Base-by-base conservation (phyloP, 345 rosid species). In the Noccaea bulbosa region DNA sequence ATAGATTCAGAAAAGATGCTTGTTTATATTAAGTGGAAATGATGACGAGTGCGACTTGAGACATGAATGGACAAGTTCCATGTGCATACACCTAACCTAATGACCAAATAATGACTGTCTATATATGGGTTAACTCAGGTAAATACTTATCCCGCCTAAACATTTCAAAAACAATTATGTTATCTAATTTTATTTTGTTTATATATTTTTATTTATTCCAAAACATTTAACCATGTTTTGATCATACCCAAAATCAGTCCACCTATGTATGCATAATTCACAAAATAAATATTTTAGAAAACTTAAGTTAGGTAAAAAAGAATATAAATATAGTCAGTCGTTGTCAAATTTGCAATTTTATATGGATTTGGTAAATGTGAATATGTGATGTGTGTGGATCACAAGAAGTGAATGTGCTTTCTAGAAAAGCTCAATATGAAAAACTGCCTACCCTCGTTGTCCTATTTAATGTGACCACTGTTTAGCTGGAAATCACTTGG, bases 401-500 rank as follows among this genome's bases (percentile, higher is more conserved):
- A 53, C 41, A 72, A 72, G 56, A 72, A 62, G 47, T 71, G 30
- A 71, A 62, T 20, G 55, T 44, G 55, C 56, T 32, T 62, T 62
- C 41, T 43, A 2, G 15, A 55, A 11, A 53, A 4, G 63, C 11
- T 44, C 37, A 7, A 35, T 15, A 35, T 63, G 22, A 59, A 56
- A 47, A 55, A 27, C 41, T 57, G 50, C 43, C 70, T 10, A 63
- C 15, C 7, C 65, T 73, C 44, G 65, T 30, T 73, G 55, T 65
- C 49, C 47, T 38, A 47, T 15, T 27, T 0, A 47, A 47, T 34
- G 60, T 73, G 71, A 66, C 60, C 71, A 65, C 77, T 56, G 52
- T 65, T 65, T 65, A 32, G 71, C 71, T 73, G 77, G 71, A 73
- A 38, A 65, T 16, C 71, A 65, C 77, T 73, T 17, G 7, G 8